A percentile compares a stretch with the other conserved stretches of the same genome.
These are phyloP conservation scores for Xylariomycetidae sp. DNA, from an alignment of 2,329 filamentous ascomycete genomes.

Conservation along the genomic window DNA sequence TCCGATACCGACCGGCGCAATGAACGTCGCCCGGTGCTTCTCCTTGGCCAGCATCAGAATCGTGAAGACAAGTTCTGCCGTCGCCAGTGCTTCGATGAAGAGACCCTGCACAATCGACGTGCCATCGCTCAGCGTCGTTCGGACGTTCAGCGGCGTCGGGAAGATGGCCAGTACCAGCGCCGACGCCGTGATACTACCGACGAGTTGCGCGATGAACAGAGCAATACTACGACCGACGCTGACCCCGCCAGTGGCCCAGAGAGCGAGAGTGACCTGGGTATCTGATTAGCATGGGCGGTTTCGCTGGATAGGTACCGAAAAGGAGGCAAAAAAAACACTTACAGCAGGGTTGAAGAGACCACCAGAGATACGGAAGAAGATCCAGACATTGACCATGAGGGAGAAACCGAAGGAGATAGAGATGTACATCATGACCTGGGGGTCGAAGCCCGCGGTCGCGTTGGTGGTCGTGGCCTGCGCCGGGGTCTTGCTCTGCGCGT, in stretches of 20 bases:
- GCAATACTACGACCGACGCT: conserved; percentile 6
- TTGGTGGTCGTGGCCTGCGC: conserved; percentile 9
- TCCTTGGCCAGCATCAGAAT: conserved; percentile 56
- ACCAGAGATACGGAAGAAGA: conserved; percentile 31
- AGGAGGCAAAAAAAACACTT: conserved; percentile 1
- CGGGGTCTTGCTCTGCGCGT: conserved; percentile 18
- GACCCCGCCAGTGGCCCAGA: conserved; percentile 7
- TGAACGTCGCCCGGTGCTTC: conserved; percentile 56
- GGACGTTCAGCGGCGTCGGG: conserved; percentile 39
- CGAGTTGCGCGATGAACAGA: conserved; percentile 10
- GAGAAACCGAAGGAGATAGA: conserved; percentile 27
- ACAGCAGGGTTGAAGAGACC: conserved; percentile 16
- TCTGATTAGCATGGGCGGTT: background rate
- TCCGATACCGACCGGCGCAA: conserved; percentile 58
- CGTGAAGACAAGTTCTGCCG: conserved; percentile 45
- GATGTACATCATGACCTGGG: conserved; percentile 24
- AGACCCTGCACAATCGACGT: conserved; percentile 41
- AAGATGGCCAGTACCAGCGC: conserved; percentile 34
- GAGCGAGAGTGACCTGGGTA: conserved; percentile 11
- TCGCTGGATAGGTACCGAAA: background rate
- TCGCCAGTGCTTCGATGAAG: conserved; percentile 51
- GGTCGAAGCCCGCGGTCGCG: conserved; percentile 8
- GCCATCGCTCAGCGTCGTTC: conserved; percentile 38
- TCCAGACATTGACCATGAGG: conserved; percentile 32
- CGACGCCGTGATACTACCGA: conserved; percentile 20